Base-by-base conservation (phyloP, 2,329 filamentous ascomycete genomes). In the Rasamsonia emersonii region DNA sequence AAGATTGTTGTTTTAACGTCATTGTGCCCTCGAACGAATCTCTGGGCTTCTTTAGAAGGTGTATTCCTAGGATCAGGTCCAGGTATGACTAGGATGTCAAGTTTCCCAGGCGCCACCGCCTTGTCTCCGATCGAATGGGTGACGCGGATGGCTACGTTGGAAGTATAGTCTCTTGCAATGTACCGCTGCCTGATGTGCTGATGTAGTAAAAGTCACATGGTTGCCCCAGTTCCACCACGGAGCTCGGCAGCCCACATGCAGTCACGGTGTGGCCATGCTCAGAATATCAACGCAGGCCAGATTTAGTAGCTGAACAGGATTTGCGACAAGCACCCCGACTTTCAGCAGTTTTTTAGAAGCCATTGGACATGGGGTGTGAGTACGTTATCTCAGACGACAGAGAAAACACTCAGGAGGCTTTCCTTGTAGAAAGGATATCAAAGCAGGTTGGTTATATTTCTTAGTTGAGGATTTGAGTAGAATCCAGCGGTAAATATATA, bases 261-360 rank as follows among this genome's bases (percentile, higher is more conserved):
- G 32, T 13, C 15, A 63, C 2, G 47, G 48, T 3, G 40, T 47
- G 10, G 52, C 35, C 56, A 64, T 64, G 35, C 46, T 47, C 30
- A 64, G 50, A 24, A 61, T 48, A 35, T 64, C 59, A 7, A 62
- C 43, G 11, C 52, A 44, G 9, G 54, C 46, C 23, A 61, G 38
- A 37, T 64, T 59, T 19, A 64, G 49, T 32, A 62, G 51, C 43
- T 64, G 59, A 24, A 61, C 48, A 1, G 45, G 41, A 7, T 47
- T 43, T 18, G 51, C 42, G 9, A 64, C 38, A 18, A 64, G 53
- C 24, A 63, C 50, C 29, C 59, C 59, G 31, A 61, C 23, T n/a
- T 30, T 27, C 16, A 28, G 7, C n/a, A n/a, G 20, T 8, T 23
- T 7, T 8, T 23, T 7, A 23, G 7, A 23, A 8, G 20, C 7